Conservation (phyloP, 2,329 filamentous ascomycete genomes). For the Kalmusia sp. region DNA sequence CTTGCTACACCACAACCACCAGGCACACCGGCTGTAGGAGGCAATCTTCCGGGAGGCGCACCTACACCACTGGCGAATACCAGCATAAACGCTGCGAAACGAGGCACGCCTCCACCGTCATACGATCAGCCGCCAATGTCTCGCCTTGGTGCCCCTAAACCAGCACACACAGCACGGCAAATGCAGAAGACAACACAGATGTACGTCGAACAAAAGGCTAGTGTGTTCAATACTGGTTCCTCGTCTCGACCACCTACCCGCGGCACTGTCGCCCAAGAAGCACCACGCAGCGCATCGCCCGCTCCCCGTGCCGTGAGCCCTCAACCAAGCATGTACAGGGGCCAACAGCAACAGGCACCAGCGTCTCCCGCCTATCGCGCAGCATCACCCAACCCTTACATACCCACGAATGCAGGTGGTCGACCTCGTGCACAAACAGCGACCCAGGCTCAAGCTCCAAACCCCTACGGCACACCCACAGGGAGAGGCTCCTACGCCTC, state of each 20-base stretch:
- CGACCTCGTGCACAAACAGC: conserved; percentile 49
- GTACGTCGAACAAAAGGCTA: conserved; percentile 82
- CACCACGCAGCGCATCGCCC: conserved; percentile 67
- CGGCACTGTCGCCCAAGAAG: conserved; percentile 53
- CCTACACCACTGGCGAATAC: conserved; percentile 55
- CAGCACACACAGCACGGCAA: conserved; percentile 88
- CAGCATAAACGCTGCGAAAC: conserved; percentile 62
- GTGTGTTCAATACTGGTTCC: conserved; percentile 68
- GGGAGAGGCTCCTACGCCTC: conserved; percentile 46
- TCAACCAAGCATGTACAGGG: conserved; percentile 60
- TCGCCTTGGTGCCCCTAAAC: conserved; percentile 84
- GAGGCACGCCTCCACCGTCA: conserved; percentile 83
- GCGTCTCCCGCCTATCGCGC: conserved; percentile 17
- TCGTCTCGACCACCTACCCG: conserved; percentile 65
- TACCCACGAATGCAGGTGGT: conserved; percentile 36
- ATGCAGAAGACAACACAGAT: conserved; percentile 96
- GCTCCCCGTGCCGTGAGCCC: conserved; percentile 67
- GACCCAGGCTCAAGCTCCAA: conserved; percentile 39
- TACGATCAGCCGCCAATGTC: conserved; percentile 79
- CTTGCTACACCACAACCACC: conserved; percentile 76
- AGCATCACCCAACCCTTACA: conserved; percentile 70
- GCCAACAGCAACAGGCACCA: background rate
- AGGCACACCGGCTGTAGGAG: conserved; percentile 47
- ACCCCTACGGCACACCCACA: conserved; percentile 40
- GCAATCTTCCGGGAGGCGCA: conserved; percentile 49